phyloP scores from a whole-genome alignment of 768 basidiomycete genomes.

The Termitomyces sp. region DNA sequence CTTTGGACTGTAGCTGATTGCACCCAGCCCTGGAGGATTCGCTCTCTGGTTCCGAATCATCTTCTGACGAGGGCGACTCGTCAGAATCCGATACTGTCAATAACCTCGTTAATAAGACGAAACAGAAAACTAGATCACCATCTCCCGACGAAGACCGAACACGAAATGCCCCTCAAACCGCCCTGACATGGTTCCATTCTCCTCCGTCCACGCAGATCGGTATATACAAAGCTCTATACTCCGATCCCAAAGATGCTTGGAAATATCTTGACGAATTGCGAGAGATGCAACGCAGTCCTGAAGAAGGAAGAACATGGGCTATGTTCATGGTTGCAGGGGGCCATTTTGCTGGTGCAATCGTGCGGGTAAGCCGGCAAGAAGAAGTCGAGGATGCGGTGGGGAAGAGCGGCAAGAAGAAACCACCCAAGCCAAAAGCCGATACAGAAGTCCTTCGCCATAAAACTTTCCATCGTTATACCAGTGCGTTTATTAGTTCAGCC shows the following conservation, averaged over 20 bases:
- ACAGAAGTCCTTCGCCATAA: constrained; percentile 85
- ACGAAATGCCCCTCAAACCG: constrained; percentile 44
- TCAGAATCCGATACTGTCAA: constrained; percentile 65
- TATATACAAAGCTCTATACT: constrained; percentile 76
- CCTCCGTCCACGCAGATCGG: constrained; percentile 87
- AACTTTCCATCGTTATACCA: constrained; percentile 98
- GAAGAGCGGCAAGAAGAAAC: constrained; percentile 48
- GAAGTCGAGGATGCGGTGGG: constrained; percentile 40
- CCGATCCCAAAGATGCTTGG: constrained; percentile 38
- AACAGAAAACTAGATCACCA: constrained; percentile 39
- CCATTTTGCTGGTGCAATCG: constrained; percentile 94
- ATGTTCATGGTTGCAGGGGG: constrained; percentile 97
- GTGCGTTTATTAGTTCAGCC: constrained; percentile 42
- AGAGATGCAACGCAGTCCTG: constrained; percentile 53
- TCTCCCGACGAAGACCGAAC: constrained; percentile 37
- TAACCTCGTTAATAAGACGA: constrained; percentile 61
- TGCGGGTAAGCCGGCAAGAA: constrained; percentile 56
- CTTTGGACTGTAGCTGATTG: constrained; percentile 3
- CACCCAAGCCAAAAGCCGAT: constrained; percentile 67
- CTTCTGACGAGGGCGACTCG: constrained; percentile 48
- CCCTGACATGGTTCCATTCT: constrained; percentile 89
- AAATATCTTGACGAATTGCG: constrained; percentile 59
- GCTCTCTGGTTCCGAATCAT: constrained; percentile 87
- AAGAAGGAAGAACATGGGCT: constrained; percentile 77
- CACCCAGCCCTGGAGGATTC: constrained; percentile 74